These are phyloP conservation scores for Verticillium klebahnii DNA, from an alignment of 2,329 filamentous ascomycete species.

Conservation along the genomic window DNA sequence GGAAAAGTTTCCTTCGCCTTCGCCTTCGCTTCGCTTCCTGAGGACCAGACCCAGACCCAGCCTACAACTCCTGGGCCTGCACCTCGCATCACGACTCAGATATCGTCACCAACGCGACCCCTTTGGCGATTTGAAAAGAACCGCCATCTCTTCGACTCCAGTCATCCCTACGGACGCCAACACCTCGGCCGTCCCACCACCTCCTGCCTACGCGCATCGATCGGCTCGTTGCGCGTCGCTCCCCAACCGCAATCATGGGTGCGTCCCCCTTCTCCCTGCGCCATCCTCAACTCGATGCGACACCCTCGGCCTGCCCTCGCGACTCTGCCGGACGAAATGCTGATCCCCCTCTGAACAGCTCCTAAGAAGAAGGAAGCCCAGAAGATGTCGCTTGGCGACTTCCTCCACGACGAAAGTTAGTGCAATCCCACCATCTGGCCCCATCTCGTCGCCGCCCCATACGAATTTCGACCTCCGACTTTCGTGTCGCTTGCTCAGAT, in stretches of 20 bases:
- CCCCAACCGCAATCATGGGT: conserved; percentile 59
- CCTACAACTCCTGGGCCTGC: not conserved
- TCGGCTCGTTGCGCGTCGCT: conserved; percentile 39
- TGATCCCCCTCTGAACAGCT: conserved; percentile 47
- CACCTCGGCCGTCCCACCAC: not conserved
- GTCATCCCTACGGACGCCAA: not conserved
- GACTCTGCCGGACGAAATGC: not conserved
- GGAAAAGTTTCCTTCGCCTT: not conserved
- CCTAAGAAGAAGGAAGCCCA: conserved; percentile 89
- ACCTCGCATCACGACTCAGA: not conserved
- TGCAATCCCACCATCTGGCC: conserved; percentile 16
- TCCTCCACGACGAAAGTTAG: conserved; percentile 89
- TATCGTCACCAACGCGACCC: not conserved
- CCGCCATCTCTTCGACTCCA: conserved; percentile 3
- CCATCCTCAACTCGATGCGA: conserved; percentile 7
- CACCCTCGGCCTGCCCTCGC: not conserved
- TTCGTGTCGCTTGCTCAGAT: not conserved
- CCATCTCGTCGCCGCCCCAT: not conserved
- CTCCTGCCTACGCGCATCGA: conserved; percentile 26
- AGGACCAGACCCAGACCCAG: conserved; percentile 31
- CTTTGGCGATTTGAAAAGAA: conserved; percentile 9
- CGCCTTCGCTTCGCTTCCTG: not conserved
- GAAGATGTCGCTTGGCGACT: conserved; percentile 97
- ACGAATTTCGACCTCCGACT: not conserved
- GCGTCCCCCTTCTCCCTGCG: conserved; percentile 23